Evolutionary conservation across 176 grass and related monocot genomes (phyloP), one percentile per base, ranked within the genome.

Genomic region (Cenchrus fungigraminus): DNA sequence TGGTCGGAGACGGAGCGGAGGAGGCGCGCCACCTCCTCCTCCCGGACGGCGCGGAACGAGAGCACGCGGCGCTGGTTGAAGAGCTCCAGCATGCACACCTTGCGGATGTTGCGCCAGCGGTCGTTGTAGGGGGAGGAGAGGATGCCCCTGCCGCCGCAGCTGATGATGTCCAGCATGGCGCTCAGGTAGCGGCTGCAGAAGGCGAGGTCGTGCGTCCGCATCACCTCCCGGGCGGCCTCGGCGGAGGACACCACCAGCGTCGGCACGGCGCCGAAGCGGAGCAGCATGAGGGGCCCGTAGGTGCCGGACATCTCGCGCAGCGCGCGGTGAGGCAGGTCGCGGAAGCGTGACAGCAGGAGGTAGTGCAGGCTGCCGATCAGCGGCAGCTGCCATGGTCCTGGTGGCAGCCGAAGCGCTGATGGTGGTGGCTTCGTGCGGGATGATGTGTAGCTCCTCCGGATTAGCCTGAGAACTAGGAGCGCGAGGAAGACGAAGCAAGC

Each of bases 311-410:
- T 37, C 69, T 91, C 65, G 47, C 74, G 34, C 60, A 88, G 40
- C 19, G 89, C 78, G 11, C 2, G 80, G 76, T 85, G 89, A 0
- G 89, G 89, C 31, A 77, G 81, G n/a, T 43, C 60, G 42, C 89
- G 15, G 68, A 15, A 80, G 5, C 68, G 85, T 0, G 77, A 86
- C 10, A 86, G 47, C 12, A 87, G 45, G 51, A 91, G 74, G 66
- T 91, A 73, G 50, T 84, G 89, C 16, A 88, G 76, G 84, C 82
- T 91, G 60, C 85, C 85, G 45, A 91, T 29, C n/a, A 91, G 45
- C 25, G 85, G 89, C 49, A 91, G 89, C 60, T 83, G 56, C 84
- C 80, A 87, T 74, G 89, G 89, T 9, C 89, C 85, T 0, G 83
- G 88, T 0, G 89, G 66, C 5, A 87, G 58, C 5, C 31, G 76